phyloP scores from a whole-genome alignment of 2,329 filamentous ascomycete genomes.

The Cladosporium sphaerospermum region DNA sequence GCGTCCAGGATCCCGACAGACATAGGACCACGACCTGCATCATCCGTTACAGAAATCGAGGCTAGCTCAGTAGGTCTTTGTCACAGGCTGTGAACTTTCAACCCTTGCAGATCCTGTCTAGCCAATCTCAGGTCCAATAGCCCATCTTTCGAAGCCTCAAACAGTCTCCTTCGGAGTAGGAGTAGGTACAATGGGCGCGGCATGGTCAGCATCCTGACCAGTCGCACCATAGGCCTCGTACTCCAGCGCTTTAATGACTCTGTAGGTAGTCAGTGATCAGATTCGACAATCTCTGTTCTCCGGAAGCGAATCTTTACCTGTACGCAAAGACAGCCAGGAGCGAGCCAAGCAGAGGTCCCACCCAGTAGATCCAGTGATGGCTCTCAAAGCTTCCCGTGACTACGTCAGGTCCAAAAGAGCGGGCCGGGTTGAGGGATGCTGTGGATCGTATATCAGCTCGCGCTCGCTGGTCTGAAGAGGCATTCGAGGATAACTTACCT shows the following conservation, averaged over 20 bases:
- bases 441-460: slow-evolving; percentile 12
- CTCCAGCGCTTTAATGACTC: slow-evolving; percentile 29
- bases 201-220: slow-evolving; percentile 10
- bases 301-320: slow-evolving; percentile 24
- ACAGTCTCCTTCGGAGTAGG: slow-evolving; percentile 5
- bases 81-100: too few species aligned
- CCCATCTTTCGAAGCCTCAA: not conserved
- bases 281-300: slow-evolving; percentile 19
- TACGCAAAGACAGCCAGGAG: slow-evolving; percentile 39
- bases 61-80: too few species aligned
- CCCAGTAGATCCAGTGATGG: slow-evolving; percentile 44
- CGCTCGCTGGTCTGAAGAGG: slow-evolving; percentile 31
- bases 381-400: slow-evolving; percentile 31
- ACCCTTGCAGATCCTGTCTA: not conserved
- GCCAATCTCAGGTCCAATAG: not conserved
- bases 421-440: slow-evolving; percentile 38
- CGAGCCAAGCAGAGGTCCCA: slow-evolving; percentile 38
- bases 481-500: slow-evolving; percentile 20
- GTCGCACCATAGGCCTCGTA: slow-evolving; percentile 20
- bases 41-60: too few species aligned
- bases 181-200: not conserved
- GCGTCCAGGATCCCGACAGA: too few species aligned
- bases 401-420: slow-evolving; percentile 39
- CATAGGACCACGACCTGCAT: too few species aligned
- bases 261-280: slow-evolving; percentile 16